Evolutionary conservation across 1,139 yeast genomes (phyloP).

Genomic region (Yamadazyma taylorii): DNA sequence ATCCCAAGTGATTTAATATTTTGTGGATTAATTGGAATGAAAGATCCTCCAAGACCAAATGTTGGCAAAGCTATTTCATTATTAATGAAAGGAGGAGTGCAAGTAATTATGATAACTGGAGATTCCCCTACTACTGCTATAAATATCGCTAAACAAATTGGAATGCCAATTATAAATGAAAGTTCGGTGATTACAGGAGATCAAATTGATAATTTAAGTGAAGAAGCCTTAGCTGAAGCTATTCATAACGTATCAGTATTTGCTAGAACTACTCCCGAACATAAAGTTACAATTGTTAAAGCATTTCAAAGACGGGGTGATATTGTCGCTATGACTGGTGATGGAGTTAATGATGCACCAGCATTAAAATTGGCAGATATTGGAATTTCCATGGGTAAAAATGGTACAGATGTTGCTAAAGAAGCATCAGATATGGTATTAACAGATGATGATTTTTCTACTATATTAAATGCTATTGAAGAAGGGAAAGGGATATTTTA

Average conservation of each 20-base stretch:
- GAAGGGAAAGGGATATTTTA: constrained; percentile 96
- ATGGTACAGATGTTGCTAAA: constrained; percentile 97
- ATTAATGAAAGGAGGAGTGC: constrained; percentile 88
- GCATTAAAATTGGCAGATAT: constrained; percentile 95
- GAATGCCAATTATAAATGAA: constrained; percentile 74
- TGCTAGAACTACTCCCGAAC: constrained; percentile 97
- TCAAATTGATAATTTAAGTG: constrained; percentile 68
- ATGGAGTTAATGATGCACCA: constrained; percentile 99
- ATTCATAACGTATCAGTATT: constrained; percentile 84
- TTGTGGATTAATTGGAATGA: constrained; percentile 89
- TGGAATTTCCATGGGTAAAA: constrained; percentile 95
- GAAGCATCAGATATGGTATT: constrained; percentile 98
- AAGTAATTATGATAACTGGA: constrained; percentile 96
- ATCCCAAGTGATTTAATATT: constrained; percentile 63
- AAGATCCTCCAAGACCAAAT: constrained; percentile 92
- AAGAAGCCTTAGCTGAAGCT: constrained; percentile 67
- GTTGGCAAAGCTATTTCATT: constrained; percentile 71
- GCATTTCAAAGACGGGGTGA: constrained; percentile 93
- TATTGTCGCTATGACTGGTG: constrained; percentile 98
- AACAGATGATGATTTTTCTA: constrained; percentile 93
- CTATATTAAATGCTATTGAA: constrained; percentile 87
- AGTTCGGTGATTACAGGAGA: constrained; percentile 82
- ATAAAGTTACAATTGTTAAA: constrained; percentile 85
- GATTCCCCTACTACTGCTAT: constrained; percentile 92
- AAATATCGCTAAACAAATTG: constrained; percentile 87